Percentiles rank a stretch among this genome's conserved stretches.
These are phyloP conservation scores for Phyllostachys edulis DNA, from an alignment of 176 grass and related monocot species.

Conservation along the genomic window DNA sequence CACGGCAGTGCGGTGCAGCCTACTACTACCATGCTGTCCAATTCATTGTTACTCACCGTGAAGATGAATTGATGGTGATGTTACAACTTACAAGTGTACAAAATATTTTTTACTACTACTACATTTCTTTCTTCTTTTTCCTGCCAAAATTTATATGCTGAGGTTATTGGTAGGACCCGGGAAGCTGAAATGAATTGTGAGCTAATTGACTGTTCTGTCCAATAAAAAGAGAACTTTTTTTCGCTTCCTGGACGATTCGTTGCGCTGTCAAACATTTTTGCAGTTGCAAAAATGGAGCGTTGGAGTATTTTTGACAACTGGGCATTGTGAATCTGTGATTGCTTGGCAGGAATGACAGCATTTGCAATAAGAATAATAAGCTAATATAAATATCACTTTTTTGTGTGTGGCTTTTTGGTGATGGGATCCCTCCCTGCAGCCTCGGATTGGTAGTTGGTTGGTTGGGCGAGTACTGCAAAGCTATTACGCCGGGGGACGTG, in stretches of 20 bases:
- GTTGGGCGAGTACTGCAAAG: neutral
- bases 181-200: constrained; percentile 17
- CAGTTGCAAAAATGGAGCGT: neutral
- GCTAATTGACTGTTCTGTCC: neutral
- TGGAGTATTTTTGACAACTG: neutral
- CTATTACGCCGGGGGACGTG: neutral
- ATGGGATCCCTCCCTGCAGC: neutral
- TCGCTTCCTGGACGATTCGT: neutral
- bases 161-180: constrained; percentile 4
- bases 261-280: neutral
- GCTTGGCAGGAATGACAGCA: constrained; percentile 3
- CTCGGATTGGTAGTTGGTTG: constrained; percentile 2
- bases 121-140: neutral
- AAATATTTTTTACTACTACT: neutral
- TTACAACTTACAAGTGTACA: constrained; percentile 42
- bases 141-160: neutral
- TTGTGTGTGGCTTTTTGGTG: neutral
- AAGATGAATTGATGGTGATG: constrained; percentile 18
- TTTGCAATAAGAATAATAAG: neutral
- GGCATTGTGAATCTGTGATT: neutral
- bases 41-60: neutral
- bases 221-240: neutral
- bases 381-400: neutral
- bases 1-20: neutral
- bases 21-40: neutral